Conservation (phyloP, 192 early-diverging fungal species). For the Coemansia sp. region DNA sequence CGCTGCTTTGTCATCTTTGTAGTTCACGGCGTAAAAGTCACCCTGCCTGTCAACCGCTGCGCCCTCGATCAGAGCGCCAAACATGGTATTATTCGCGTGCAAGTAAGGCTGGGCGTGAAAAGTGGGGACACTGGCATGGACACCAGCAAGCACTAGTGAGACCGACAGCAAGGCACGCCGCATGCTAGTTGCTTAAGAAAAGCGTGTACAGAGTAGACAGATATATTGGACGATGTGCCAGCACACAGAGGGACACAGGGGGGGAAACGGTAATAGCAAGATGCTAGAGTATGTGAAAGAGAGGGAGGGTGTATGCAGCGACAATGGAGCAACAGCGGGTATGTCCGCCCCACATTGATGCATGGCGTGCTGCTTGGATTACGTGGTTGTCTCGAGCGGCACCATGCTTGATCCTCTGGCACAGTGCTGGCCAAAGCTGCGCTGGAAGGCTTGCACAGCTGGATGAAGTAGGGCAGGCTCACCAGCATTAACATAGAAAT, state of each 20-base stretch:
- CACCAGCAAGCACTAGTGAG: background rate
- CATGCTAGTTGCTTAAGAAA: background rate
- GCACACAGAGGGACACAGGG: background rate
- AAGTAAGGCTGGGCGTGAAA: conserved; percentile 31
- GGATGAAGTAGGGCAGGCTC: conserved; percentile 46
- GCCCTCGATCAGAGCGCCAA: conserved; percentile 57
- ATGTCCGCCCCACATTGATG: background rate
- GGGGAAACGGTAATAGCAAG: background rate
- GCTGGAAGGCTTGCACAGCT: conserved; percentile 39
- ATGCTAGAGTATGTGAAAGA: background rate
- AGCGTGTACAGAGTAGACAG: background rate
- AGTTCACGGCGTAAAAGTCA: conserved; percentile 52
- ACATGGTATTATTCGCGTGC: conserved; percentile 23
- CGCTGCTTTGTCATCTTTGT: conserved; percentile 17
- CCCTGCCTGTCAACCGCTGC: conserved; percentile 55
- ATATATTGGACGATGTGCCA: background rate
- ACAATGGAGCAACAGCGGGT: background rate
- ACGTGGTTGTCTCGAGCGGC: conserved; percentile 16
- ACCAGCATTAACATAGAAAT: conserved; percentile 23
- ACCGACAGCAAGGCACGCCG: background rate
- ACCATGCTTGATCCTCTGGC: conserved; percentile 7
- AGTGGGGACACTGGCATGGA: background rate
- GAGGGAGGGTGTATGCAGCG: background rate
- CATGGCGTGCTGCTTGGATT: background rate
- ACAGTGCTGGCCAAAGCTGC: conserved; percentile 33